phyloP scores from a whole-genome alignment of 2,329 filamentous ascomycete species.

The Trichoderma sp. region DNA sequence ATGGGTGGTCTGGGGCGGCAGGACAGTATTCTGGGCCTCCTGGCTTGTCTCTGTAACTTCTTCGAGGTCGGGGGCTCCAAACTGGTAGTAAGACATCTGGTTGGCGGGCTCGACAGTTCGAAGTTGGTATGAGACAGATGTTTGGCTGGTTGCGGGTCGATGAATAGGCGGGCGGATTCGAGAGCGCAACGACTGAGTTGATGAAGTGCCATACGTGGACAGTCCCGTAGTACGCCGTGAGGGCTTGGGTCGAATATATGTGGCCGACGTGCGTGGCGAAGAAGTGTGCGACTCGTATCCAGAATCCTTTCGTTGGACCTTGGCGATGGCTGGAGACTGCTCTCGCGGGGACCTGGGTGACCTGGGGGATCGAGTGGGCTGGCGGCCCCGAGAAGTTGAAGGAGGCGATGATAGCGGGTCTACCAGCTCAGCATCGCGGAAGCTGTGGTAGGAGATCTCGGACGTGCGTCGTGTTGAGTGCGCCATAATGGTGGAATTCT shows the following conservation, averaged over 20 bases:
- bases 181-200: constrained; percentile 28
- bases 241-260: constrained; percentile 31
- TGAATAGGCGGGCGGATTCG: constrained; percentile 42
- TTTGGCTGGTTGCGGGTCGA: constrained; percentile 35
- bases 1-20: constrained; percentile 56
- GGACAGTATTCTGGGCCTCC: constrained; percentile 29
- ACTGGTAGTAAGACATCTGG: constrained; percentile 47
- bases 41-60: constrained; percentile 27
- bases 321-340: constrained; percentile 34
- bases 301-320: constrained; percentile 56
- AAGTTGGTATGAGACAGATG: constrained; percentile 25
- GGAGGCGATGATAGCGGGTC: constrained; percentile 38
- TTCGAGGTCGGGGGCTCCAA: constrained; percentile 44
- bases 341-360: constrained; percentile 25
- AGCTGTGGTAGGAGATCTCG: constrained; percentile 54
- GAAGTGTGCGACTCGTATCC: constrained; percentile 53
- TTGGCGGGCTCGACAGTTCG: constrained; percentile 34
- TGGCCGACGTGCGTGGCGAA: constrained; percentile 39
- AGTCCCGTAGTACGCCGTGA: constrained; percentile 36
- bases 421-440: constrained; percentile 48
- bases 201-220: constrained; percentile 27
- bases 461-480: constrained; percentile 38
- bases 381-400: constrained; percentile 26
- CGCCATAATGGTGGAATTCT: constrained; percentile 7
- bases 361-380: constrained; percentile 24